phyloP scores from a whole-genome alignment of 2,329 filamentous ascomycete species.

The Colletotrichum scovillei region DNA sequence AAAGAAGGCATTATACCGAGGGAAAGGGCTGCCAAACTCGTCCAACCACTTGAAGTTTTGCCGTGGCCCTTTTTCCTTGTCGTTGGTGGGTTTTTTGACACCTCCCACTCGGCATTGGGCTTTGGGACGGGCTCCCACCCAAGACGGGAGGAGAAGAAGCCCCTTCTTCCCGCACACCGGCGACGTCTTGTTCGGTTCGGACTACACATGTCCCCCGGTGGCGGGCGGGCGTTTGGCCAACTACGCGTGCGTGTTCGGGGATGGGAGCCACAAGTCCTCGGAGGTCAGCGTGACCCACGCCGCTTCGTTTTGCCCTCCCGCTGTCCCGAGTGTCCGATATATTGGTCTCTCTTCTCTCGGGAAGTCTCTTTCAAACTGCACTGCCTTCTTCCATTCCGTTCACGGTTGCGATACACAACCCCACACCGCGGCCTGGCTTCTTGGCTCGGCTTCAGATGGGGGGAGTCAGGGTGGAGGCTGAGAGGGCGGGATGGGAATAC shows the following conservation, averaged over 20 bases:
- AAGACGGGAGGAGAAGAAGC: no score
- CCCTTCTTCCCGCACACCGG: no score
- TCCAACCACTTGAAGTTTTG: neutral
- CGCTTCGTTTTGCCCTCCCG: constrained; percentile 27
- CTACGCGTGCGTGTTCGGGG: neutral
- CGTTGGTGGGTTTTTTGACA: neutral
- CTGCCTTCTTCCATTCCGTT: neutral
- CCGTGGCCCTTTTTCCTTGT: neutral
- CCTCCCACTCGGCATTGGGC: neutral
- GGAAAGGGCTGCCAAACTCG: neutral
- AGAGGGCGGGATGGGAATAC: neutral
- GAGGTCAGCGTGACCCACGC: neutral
- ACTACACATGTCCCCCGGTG: neutral
- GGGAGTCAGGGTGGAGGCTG: neutral
- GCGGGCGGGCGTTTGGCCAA: neutral
- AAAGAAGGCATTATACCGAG: neutral
- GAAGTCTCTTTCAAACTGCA: neutral
- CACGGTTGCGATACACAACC: neutral
- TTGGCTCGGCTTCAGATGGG: neutral
- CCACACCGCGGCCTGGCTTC: neutral
- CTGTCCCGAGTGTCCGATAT: constrained; percentile 25
- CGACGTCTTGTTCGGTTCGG: neutral
- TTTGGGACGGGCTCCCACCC: neutral
- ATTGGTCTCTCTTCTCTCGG: neutral
- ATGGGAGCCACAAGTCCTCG: neutral